Evolutionary conservation across 495 filamentous ascomycete genomes (phyloP), one percentile per base, ranked within the genome.

Genomic region (Penicillium cosmopolitanum): DNA sequence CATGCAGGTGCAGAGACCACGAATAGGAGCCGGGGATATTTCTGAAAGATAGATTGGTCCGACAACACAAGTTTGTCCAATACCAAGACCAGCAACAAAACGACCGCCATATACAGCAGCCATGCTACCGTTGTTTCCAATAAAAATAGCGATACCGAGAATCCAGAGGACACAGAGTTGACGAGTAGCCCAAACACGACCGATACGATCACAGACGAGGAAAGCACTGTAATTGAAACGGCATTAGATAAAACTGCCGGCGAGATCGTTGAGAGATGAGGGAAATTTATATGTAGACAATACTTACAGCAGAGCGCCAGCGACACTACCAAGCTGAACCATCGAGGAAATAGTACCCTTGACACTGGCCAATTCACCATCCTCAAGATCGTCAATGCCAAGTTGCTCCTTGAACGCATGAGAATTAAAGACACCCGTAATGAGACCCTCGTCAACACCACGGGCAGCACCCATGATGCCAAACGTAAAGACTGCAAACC

Each of bases 391-490:
- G 8, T 31, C 28, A 31, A 31, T 31, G 8, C 28, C 28, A 31
- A 31, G 28, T 31, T 31, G 28, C 80, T 28, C 0, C 54, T 56
- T 56, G 43, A 56, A 56, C 8, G 54, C 23, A 19, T 56, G 19
- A 1, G 38, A 84, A 60, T 80, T 78, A 60, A 85, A 78, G 19
- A 82, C 80, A 16, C 82, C 83, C 25, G 75, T 79, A 65, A 85
- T 86, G 31, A 86, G 70, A 25, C 84, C 84, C 63, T 87, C 84
- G 54, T 87, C 84, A 12, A 87, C 73, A 28, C 84, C 84, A 33
- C 84, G 79, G 33, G 84, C 84, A 23, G 84, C 84, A 55, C 84
- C 84, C 58, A 86, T 78, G 9, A 85, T 77, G 48, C 82, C 82
- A 46, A 85, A 84, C 4, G 81, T 79, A 55, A 82, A 47, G 42